These are phyloP conservation scores for Aspergillus felis DNA, from an alignment of 2,329 filamentous ascomycete genomes.

Conservation along the genomic window DNA sequence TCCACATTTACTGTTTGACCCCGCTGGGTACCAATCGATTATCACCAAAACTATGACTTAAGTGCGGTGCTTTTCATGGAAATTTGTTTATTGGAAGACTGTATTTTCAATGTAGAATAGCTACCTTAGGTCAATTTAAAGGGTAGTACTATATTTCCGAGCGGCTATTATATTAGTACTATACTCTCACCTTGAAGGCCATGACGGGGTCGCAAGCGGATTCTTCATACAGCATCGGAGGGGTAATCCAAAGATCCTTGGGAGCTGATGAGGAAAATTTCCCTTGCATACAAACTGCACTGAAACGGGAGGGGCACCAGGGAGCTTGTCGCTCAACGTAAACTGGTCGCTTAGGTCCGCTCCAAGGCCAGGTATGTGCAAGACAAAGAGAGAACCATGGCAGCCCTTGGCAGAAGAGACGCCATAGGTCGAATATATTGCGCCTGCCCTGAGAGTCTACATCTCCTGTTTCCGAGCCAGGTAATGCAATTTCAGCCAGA, in stretches of 20 bases:
- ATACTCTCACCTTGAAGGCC: neutral
- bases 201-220: neutral
- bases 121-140: neutral
- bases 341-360: neutral
- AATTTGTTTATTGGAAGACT: too few species aligned
- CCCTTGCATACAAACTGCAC: neutral
- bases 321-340: neutral
- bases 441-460: neutral
- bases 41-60: too few species aligned
- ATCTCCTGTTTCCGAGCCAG: neutral
- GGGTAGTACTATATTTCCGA: neutral
- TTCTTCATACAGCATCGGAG: neutral
- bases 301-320: too few species aligned
- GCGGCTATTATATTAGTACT: neutral
- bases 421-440: neutral
- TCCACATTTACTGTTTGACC: too few species aligned
- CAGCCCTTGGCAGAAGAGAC: neutral
- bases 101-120: too few species aligned
- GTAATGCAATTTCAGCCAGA: neutral
- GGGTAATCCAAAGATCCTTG: neutral
- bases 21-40: too few species aligned
- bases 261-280: neutral
- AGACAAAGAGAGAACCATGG: neutral
- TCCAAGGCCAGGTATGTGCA: neutral
- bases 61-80: too few species aligned